Conservation (phyloP, 495 filamentous ascomycete species). For the Parachaetomium inaequale region DNA sequence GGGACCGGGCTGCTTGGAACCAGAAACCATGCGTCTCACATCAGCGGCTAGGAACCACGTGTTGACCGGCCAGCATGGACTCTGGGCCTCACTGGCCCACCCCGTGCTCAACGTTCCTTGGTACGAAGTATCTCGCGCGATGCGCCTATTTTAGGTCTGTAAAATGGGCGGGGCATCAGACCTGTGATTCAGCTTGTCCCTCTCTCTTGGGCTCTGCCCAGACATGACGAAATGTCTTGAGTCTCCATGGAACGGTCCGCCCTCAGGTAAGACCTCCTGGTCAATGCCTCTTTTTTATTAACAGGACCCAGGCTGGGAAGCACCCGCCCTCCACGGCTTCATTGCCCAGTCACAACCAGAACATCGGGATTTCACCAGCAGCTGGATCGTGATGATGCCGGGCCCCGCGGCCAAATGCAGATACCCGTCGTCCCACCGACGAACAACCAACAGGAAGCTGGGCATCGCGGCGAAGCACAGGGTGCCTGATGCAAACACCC, state of each 20-base stretch:
- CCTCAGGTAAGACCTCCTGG: not conserved
- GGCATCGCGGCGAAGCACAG: constrained; percentile 27
- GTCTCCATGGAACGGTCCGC: not conserved
- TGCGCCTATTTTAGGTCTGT: not conserved
- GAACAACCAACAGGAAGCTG: constrained; percentile 23
- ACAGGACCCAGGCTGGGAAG: not conserved
- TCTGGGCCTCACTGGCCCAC: not conserved
- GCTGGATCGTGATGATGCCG: constrained; percentile 28
- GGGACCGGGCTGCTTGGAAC: not conserved
- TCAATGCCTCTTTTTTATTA: not conserved
- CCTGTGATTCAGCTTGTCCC: not conserved
- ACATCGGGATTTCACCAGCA: constrained; percentile 15
- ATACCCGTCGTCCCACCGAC: constrained; percentile 20
- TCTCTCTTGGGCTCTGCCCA: not conserved
- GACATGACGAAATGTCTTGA: constrained; percentile 1
- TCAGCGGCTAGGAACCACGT: not conserved
- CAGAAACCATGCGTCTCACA: not conserved
- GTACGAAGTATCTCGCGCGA: not conserved
- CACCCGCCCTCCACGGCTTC: not conserved
- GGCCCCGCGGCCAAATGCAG: constrained; percentile 29
- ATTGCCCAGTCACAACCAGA: constrained; percentile 26
- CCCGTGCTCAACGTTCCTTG: not conserved
- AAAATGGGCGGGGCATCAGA: not conserved
- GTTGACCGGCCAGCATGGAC: not conserved
- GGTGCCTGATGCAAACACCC: constrained; percentile 26